These are phyloP conservation scores for Clavispora fructus DNA, from an alignment of 805 yeast species.

Conservation along the genomic window DNA sequence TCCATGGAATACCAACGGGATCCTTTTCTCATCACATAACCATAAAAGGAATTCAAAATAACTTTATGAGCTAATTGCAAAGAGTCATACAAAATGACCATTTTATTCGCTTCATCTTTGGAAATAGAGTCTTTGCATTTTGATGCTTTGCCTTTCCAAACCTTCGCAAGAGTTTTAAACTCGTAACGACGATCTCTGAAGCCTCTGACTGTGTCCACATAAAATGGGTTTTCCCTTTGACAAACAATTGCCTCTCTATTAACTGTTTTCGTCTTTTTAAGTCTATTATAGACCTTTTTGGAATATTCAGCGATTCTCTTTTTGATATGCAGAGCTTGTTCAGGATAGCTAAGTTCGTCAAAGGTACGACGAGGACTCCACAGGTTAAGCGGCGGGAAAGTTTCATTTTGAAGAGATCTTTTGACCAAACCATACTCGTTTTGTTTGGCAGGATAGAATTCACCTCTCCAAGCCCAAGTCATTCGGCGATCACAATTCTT, in stretches of 20 bases:
- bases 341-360: slow-evolving; percentile 70
- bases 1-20: slow-evolving; percentile 99
- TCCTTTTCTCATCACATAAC: slow-evolving; percentile 98
- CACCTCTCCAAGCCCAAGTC: slow-evolving; percentile 99
- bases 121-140: slow-evolving; percentile 55
- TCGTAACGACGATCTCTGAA: slow-evolving; percentile 96
- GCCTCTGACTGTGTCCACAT: slow-evolving; percentile 87
- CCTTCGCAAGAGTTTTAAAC: slow-evolving; percentile 87
- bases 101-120: slow-evolving; percentile 86
- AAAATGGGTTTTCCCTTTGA: slow-evolving; percentile 96
- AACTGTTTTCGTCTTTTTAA: slow-evolving; percentile 75
- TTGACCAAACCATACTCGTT: slow-evolving; percentile 89
- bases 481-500: slow-evolving; percentile 86
- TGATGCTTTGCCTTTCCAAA: slow-evolving; percentile 80
- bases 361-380: slow-evolving; percentile 58
- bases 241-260: slow-evolving; percentile 92
- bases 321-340: slow-evolving; percentile 71
- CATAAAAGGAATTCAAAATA: slow-evolving; percentile 92
- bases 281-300: slow-evolving; percentile 75
- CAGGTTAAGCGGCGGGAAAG: slow-evolving; percentile 59
- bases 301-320: slow-evolving; percentile 81
- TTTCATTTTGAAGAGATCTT: slow-evolving; percentile 73
- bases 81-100: slow-evolving; percentile 91
- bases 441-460: slow-evolving; percentile 83
- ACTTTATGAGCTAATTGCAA: slow-evolving; percentile 95